A percentile compares a stretch with the other conserved stretches of the same genome.
phyloP scores from a whole-genome alignment of 805 yeast genomes.

The Helenozyma baotianmanensis region DNA sequence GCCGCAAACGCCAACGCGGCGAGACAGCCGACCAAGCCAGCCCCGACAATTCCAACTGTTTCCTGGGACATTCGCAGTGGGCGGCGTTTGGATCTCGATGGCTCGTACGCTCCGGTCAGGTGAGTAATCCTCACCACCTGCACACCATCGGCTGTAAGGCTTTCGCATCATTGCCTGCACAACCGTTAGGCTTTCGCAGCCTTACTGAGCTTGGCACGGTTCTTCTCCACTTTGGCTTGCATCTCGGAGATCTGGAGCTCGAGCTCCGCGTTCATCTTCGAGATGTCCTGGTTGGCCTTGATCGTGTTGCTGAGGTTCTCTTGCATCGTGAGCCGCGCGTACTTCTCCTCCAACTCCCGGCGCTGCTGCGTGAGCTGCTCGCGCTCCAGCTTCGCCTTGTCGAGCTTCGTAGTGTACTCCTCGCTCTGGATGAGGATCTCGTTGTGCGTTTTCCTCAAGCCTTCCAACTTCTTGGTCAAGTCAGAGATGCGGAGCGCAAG shows the following conservation, averaged over 20 bases:
- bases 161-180: no score
- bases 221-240: constrained; percentile 22
- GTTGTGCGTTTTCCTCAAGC: constrained; percentile 29
- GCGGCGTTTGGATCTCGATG: no score
- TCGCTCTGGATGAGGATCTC: constrained; percentile 34
- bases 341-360: constrained; percentile 18
- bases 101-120: no score
- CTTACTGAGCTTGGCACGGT: constrained; percentile 6
- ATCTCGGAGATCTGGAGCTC: constrained; percentile 29
- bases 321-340: constrained; percentile 32
- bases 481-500: constrained; percentile 24
- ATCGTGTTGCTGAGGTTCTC: constrained; percentile 34
- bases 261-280: constrained; percentile 27
- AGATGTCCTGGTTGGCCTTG: constrained; percentile 38
- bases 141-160: no score
- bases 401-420: constrained; percentile 20
- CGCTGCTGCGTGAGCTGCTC: constrained; percentile 12
- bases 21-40: constrained; percentile 85
- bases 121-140: no score
- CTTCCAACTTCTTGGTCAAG: constrained; percentile 24
- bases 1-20: constrained; percentile 76
- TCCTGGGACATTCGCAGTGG: constrained; percentile 3
- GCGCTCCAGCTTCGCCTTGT: constrained; percentile 18
- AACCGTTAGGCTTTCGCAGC: no score
- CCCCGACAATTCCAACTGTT: constrained; percentile 65